phyloP scores from a whole-genome alignment of 345 rosid genomes.

The Dimocarpus longan region DNA sequence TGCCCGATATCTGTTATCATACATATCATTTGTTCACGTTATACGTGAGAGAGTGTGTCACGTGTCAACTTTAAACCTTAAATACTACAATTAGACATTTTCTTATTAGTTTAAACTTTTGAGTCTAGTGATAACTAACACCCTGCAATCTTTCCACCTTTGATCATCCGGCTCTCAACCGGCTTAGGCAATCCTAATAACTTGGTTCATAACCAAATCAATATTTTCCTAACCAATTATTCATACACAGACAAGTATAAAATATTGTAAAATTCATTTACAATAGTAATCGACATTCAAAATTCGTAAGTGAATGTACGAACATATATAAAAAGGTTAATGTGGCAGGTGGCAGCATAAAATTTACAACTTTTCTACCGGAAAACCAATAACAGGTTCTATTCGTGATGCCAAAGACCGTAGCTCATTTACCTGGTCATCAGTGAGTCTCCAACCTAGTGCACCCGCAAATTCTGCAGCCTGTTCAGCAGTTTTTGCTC shows the following conservation, averaged over 20 bases:
- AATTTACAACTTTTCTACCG: conserved; percentile 62
- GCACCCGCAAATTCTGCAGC: conserved; percentile 84
- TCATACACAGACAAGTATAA: neutral
- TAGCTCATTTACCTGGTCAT: conserved; percentile 68
- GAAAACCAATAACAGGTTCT: conserved; percentile 68
- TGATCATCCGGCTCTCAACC: neutral
- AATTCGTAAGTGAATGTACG: neutral
- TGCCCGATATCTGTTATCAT: no score
- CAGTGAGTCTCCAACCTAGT: conserved; percentile 74
- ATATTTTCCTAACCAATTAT: neutral
- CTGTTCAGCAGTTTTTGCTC: conserved; percentile 85
- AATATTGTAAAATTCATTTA: neutral
- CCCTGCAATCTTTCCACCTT: neutral
- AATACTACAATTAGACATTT: no score
- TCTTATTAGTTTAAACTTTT: no score
- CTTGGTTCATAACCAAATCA: neutral
- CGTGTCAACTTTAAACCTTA: no score
- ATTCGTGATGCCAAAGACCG: conserved; percentile 71
- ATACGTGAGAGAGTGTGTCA: no score
- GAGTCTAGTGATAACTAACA: no score
- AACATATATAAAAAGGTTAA: neutral
- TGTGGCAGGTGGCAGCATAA: neutral
- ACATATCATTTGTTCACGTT: no score
- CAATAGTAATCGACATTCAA: neutral
- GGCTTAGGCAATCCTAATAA: neutral